Base-by-base conservation (phyloP, 257 asterid species). In the Petunia axillaris region DNA sequence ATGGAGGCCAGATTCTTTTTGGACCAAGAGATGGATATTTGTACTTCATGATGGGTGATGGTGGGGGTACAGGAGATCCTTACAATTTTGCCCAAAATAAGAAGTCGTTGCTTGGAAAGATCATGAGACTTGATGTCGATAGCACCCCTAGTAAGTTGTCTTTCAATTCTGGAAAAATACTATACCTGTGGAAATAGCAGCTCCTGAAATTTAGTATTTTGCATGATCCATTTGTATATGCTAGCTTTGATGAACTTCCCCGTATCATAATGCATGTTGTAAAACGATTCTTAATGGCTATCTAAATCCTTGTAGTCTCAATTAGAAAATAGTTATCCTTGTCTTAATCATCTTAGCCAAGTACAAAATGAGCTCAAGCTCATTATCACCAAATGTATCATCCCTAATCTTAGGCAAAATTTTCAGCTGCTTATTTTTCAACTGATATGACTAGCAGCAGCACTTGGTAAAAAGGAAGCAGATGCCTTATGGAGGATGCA, bases 31-130 rank as follows among this genome's bases (percentile, higher is more conserved):
- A 96, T 86, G 99, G 98, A 14, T 90, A 88, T 80, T 79, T 96
- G 89, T 96, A 96, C 90, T 89, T 96, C 77, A 96, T 96, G 98
- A 92, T 92, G 97, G 99, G 99, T 37, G 99, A 96, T 36, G 99
- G 99, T 4, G 98, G 98, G 15, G 86, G 91, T 43, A 10, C 44
- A 2, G 96, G 92, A 2, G 99, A 92, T 81, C 95, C 97, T 3
- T 89, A 88, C 73, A 90, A 94, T 79, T 96, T 96, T 84, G 82
- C 99, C 3, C 99, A 96, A 58, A 96, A 94, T 88, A 96, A 96
- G 90, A 92, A 89, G 78, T 96, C 99, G 6, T 83, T 94, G 80
- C 96, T 96, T 25, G 99, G 99, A 67, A 96, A 94, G 91, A 91
- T 96, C 85, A 87, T 96, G 97, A 90, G 99, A 86, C 86, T 96